Percentiles rank a stretch among this genome's conserved stretches.
phyloP scores from a whole-genome alignment of 2,329 filamentous ascomycete species.

The Orbilia ellipsospora region DNA sequence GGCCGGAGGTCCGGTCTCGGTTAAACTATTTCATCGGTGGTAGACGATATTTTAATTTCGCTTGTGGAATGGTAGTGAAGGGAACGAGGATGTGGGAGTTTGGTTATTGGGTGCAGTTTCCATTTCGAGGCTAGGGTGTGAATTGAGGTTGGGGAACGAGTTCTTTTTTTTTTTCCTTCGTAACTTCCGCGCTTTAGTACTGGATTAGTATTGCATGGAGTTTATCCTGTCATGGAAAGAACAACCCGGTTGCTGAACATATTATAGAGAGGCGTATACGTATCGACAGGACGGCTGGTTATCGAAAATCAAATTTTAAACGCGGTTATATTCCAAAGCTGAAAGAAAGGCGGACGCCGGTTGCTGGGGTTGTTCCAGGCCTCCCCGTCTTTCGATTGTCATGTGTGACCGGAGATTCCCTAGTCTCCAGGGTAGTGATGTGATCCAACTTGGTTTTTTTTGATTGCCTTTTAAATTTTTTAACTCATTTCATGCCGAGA shows the following conservation, averaged over 20 bases:
- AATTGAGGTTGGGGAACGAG: not conserved
- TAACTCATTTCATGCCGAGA: slow-evolving; percentile 9
- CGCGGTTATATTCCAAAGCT: not conserved
- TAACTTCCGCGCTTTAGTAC: slow-evolving; percentile 18
- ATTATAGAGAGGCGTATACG: not conserved
- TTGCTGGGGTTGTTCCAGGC: slow-evolving; percentile 9
- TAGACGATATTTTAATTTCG: slow-evolving; percentile 51
- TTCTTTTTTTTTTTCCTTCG: not conserved
- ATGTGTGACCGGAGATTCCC: slow-evolving; percentile 17
- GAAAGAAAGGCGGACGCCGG: not conserved
- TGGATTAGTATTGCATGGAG: slow-evolving; percentile 14
- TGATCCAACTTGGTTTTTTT: slow-evolving; percentile 14
- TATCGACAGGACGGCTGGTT: not conserved
- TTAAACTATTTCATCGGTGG: slow-evolving; percentile 37
- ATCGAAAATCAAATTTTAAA: slow-evolving; percentile 9
- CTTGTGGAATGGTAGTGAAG: slow-evolving; percentile 7
- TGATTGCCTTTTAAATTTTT: slow-evolving; percentile 12
- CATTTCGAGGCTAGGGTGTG: slow-evolving; percentile 4
- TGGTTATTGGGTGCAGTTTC: slow-evolving; percentile 26
- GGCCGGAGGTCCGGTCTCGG: slow-evolving; percentile 23
- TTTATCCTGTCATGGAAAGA: slow-evolving; percentile 10
- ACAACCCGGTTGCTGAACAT: not conserved
- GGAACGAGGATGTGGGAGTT: slow-evolving; percentile 17
- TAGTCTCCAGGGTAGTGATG: slow-evolving; percentile 7
- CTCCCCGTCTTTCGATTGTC: not conserved